phyloP scores from a whole-genome alignment of 352 stramenopile species.

The Phytophthora foliorum region DNA sequence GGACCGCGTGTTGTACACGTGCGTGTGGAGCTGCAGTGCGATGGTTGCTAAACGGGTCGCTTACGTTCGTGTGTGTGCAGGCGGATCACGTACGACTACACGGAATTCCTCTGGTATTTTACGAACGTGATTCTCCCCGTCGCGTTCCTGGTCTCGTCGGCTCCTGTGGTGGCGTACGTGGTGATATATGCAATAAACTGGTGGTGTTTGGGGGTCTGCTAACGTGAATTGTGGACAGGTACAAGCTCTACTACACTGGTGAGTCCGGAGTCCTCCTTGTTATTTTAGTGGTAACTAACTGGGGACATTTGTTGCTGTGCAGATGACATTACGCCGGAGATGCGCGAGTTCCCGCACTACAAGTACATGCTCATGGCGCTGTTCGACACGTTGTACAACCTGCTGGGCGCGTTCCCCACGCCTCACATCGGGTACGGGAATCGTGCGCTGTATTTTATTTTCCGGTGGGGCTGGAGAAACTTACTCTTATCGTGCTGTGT shows the following conservation, averaged over 20 bases:
- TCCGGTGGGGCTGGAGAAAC: neutral
- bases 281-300: slow-evolving; percentile 5
- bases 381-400: slow-evolving; percentile 87
- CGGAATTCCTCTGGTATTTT: slow-evolving; percentile 91
- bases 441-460: neutral
- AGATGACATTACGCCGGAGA: slow-evolving; percentile 88
- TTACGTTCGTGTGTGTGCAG: slow-evolving; percentile 29
- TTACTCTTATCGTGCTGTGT: slow-evolving; percentile 11
- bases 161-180: slow-evolving; percentile 77
- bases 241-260: slow-evolving; percentile 88
- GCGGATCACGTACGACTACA: slow-evolving; percentile 90
- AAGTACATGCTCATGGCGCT: slow-evolving; percentile 90
- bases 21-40: slow-evolving; percentile 29
- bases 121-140: slow-evolving; percentile 85
- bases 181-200: neutral
- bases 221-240: slow-evolving; percentile 40
- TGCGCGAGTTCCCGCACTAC: slow-evolving; percentile 87
- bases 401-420: slow-evolving; percentile 85
- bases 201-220: neutral
- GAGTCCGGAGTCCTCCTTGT: neutral
- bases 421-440: slow-evolving; percentile 80
- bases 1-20: slow-evolving; percentile 90
- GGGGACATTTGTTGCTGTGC: neutral
- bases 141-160: slow-evolving; percentile 78
- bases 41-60: neutral